Evolutionary conservation across 305 asterid genomes (phyloP).

Genomic region (Fraxinus sp.): DNA sequence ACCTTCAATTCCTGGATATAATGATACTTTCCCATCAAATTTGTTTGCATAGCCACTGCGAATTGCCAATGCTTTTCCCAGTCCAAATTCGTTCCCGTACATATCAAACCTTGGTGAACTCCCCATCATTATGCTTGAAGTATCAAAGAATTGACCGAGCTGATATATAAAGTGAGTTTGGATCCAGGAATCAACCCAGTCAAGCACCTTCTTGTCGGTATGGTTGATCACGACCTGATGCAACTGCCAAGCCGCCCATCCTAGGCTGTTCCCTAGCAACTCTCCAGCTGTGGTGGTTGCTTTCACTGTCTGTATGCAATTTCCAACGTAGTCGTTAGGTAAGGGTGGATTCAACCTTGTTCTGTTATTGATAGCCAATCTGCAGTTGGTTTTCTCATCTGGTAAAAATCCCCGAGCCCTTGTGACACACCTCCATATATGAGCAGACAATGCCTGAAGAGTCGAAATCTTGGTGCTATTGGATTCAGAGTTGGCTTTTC

Average conservation of each 20-base stretch:
- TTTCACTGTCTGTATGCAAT: slow-evolving; percentile 27
- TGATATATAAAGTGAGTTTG: slow-evolving; percentile 19
- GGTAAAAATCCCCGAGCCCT: slow-evolving; percentile 21
- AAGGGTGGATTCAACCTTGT: slow-evolving; percentile 32
- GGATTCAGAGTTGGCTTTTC: slow-evolving; percentile 32
- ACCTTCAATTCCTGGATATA: slow-evolving; percentile 35
- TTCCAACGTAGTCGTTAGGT: slow-evolving; percentile 29
- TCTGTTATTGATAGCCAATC: slow-evolving; percentile 33
- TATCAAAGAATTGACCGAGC: slow-evolving; percentile 24
- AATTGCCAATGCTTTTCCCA: slow-evolving; percentile 39
- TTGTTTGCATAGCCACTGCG: slow-evolving; percentile 37
- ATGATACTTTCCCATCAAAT: slow-evolving; percentile 31
- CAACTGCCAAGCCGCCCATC: slow-evolving; percentile 39
- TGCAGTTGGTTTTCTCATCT: slow-evolving; percentile 17
- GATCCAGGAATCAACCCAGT: slow-evolving; percentile 28
- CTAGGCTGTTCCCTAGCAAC: slow-evolving; percentile 25
- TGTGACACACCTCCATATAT: slow-evolving; percentile 35
- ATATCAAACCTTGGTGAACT: slow-evolving; percentile 39
- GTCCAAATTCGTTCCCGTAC: slow-evolving; percentile 39
- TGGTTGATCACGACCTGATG: slow-evolving; percentile 32
- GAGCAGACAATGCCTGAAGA: slow-evolving; percentile 39
- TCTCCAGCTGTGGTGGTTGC: slow-evolving; percentile 27
- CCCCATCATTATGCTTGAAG: slow-evolving; percentile 28
- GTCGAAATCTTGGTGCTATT: slow-evolving; percentile 28
- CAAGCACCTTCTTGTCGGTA: slow-evolving; percentile 13